These are phyloP conservation scores for Paraurostyla sp. DNA, from an alignment of 73 alveolate species.

Conservation along the genomic window DNA sequence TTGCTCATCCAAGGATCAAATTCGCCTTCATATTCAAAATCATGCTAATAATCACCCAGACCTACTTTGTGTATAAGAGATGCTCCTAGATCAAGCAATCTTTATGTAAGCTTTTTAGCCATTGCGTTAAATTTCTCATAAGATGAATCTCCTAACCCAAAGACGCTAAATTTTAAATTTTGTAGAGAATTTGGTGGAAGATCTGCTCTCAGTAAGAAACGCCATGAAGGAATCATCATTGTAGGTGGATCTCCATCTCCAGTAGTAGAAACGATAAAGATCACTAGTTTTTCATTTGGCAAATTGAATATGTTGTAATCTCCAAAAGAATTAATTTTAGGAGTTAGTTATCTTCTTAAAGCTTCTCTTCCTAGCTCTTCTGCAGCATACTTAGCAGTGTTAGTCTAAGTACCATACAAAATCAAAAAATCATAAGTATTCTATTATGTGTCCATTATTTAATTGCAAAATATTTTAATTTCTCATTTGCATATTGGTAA, in stretches of 20 bases:
- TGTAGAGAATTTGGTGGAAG: constrained; percentile 80
- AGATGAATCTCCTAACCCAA: constrained; percentile 94
- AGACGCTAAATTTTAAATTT: constrained; percentile 82
- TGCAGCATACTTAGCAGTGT: constrained; percentile 75
- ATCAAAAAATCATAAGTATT: constrained; percentile 64
- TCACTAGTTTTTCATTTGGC: constrained; percentile 74
- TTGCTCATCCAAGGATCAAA: constrained; percentile 81
- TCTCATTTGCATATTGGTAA: too few species aligned
- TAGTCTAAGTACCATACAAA: constrained; percentile 77
- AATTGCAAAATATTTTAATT: too few species aligned
- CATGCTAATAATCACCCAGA: constrained; percentile 91
- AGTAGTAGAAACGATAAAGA: constrained; percentile 88
- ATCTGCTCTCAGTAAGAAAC: constrained; percentile 77
- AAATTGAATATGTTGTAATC: constrained; percentile 45
- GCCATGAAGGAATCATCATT: constrained; percentile 82
- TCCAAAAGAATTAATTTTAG: constrained; percentile 57
- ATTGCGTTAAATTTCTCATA: constrained; percentile 89
- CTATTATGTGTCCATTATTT: too few species aligned
- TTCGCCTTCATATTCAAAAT: constrained; percentile 90
- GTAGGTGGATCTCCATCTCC: constrained; percentile 91
- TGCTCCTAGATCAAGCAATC: constrained; percentile 85
- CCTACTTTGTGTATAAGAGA: constrained; percentile 72
- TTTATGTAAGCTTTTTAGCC: constrained; percentile 86
- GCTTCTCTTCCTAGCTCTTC: constrained; percentile 79
- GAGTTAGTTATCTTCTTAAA: constrained; percentile 42